Percentiles rank a stretch among this genome's conserved stretches.
Evolutionary conservation across 164 flowering plant genomes (phyloP).

Genomic region (Amborella trichopoda): DNA sequence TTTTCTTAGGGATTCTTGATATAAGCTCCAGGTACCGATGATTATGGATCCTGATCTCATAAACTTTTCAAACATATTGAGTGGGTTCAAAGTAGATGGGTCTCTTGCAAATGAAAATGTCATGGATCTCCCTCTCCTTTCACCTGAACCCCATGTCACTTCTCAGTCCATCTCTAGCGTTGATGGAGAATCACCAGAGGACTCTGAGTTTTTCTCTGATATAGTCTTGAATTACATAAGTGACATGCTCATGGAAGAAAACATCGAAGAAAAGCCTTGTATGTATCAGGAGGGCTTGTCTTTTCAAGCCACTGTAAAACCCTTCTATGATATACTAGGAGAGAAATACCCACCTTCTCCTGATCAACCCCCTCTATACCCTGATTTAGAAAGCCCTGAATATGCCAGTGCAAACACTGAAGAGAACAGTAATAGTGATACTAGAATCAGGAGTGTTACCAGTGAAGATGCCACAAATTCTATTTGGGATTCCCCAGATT

Average conservation of each 20-base stretch:
- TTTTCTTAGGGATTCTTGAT: too few relatives aligned
- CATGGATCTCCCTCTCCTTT: neutral
- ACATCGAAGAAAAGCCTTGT: constrained; percentile 64
- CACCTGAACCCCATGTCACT: neutral
- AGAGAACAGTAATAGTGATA: constrained; percentile 1
- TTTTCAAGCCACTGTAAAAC: constrained; percentile 70
- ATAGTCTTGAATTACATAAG: constrained; percentile 51
- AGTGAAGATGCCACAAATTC: neutral
- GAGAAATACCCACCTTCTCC: constrained; percentile 71
- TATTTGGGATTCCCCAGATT: neutral
- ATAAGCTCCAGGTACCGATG: constrained; percentile 23
- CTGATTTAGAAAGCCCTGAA: constrained; percentile 15
- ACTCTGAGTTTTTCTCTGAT: constrained; percentile 63
- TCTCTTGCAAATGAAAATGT: constrained; percentile 8
- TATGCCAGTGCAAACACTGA: neutral
- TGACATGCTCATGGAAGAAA: constrained; percentile 91
- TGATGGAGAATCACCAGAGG: constrained; percentile 45
- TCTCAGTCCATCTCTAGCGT: constrained; percentile 2
- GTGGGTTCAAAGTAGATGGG: constrained; percentile 14
- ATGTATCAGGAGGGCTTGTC: constrained; percentile 77
- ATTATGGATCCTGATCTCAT: constrained; percentile 28
- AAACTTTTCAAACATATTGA: constrained; percentile 12
- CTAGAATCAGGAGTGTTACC: constrained; percentile 1
- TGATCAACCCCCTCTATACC: constrained; percentile 12
- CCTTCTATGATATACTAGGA: constrained; percentile 68